Percentiles rank a stretch among this genome's conserved stretches.
phyloP scores from a whole-genome alignment of 2,329 filamentous ascomycete genomes.

The Parafenestella ontariensis region DNA sequence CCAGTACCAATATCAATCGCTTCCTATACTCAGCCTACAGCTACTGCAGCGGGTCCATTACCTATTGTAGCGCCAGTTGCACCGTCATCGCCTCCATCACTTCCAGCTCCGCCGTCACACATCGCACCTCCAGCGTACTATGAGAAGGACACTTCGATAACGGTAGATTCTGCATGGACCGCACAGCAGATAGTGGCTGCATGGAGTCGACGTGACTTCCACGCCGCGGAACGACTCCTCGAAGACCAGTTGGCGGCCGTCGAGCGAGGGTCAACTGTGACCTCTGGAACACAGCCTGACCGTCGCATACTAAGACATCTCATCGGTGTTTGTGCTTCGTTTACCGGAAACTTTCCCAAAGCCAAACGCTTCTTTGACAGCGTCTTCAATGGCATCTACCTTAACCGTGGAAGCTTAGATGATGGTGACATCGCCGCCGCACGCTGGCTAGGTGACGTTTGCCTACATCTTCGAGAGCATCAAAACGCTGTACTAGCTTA shows the following conservation, averaged over 20 bases:
- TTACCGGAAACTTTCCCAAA: constrained; percentile 33
- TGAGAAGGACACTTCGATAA: constrained; percentile 6
- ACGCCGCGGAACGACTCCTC: constrained; percentile 23
- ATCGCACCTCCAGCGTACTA: constrained; percentile 11
- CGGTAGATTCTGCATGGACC: constrained; percentile 26
- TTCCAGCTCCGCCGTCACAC: neutral
- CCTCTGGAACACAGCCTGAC: constrained; percentile 30
- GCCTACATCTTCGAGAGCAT: constrained; percentile 37
- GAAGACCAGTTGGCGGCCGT: constrained; percentile 36
- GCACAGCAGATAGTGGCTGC: constrained; percentile 26
- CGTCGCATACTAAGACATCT: constrained; percentile 34
- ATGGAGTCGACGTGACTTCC: constrained; percentile 31
- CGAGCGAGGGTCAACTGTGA: constrained; percentile 31
- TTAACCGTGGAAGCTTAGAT: constrained; percentile 27
- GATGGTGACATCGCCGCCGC: constrained; percentile 44
- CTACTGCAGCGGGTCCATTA: neutral
- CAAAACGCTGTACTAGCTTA: constrained; percentile 38
- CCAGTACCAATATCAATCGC: neutral
- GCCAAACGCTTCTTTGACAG: constrained; percentile 40
- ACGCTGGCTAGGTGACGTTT: constrained; percentile 43
- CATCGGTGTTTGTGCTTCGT: constrained; percentile 37
- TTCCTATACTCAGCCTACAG: neutral
- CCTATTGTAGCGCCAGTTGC: neutral
- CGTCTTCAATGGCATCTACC: constrained; percentile 32
- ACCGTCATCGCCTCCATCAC: neutral